These are phyloP conservation scores for Potentilla sterilis DNA, from an alignment of 306 rosid species.

Conservation along the genomic window DNA sequence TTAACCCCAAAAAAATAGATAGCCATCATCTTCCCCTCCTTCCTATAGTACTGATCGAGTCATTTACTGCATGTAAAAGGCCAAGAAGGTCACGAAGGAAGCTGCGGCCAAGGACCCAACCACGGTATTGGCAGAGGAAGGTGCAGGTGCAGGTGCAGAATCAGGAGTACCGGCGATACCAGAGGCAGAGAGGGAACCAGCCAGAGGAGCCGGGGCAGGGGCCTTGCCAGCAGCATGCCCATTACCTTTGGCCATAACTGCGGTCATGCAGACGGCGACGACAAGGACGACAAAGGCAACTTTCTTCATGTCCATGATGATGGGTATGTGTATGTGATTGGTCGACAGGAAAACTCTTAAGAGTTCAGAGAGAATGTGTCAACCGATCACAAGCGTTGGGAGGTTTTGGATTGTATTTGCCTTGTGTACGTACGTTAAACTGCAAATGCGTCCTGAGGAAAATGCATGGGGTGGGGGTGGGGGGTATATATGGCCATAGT, in stretches of 20 bases:
- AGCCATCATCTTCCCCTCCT: not conserved
- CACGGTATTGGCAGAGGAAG: not conserved
- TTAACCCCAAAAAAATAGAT: not conserved
- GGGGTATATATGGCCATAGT: slow-evolving; percentile 3
- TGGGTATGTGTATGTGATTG: not conserved
- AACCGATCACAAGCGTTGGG: not conserved
- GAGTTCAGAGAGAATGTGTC: not conserved
- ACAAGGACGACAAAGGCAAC: slow-evolving; percentile 11
- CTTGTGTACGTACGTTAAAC: not conserved
- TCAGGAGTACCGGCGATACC: not conserved
- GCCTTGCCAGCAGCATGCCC: not conserved
- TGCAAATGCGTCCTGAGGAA: slow-evolving; percentile 12
- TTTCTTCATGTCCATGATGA: slow-evolving; percentile 22
- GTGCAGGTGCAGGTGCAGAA: not conserved
- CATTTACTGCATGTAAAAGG: slow-evolving; percentile 20
- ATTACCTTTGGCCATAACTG: slow-evolving; percentile 1
- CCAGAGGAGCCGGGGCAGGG: not conserved
- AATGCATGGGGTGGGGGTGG: not conserved
- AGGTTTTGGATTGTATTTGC: not conserved
- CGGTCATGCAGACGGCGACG: slow-evolving; percentile 17
- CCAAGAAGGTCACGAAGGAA: slow-evolving; percentile 18
- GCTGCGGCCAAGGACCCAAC: slow-evolving; percentile 19
- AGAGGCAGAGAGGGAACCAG: not conserved
- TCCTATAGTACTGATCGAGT: not conserved
- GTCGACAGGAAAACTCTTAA: not conserved